phyloP scores from a whole-genome alignment of 176 grass and related monocot species.

The Musa troglodytarum region DNA sequence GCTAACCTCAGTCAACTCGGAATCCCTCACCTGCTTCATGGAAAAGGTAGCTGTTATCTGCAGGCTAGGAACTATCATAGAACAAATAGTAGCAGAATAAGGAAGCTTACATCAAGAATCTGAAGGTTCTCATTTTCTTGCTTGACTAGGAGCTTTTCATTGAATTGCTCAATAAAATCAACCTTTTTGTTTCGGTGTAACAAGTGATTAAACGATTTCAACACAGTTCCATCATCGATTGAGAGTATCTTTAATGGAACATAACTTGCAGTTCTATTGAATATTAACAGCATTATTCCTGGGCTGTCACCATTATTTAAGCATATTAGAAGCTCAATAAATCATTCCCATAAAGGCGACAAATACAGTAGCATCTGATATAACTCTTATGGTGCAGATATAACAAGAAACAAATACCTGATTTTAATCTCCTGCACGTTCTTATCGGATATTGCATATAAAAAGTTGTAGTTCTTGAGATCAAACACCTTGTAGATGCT shows the following conservation, averaged over 20 bases:
- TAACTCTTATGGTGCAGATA: not conserved
- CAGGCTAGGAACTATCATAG: not conserved
- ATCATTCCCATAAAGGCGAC: not conserved
- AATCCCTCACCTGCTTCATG: constrained; percentile 62
- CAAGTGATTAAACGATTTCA: constrained; percentile 86
- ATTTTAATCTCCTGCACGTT: constrained; percentile 99
- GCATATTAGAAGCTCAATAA: not conserved
- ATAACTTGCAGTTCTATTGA: constrained; percentile 56
- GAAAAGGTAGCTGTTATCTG: not conserved
- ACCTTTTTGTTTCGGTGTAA: constrained; percentile 91
- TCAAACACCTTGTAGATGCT: constrained; percentile 99
- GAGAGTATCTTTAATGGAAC: constrained; percentile 97
- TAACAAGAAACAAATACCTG: constrained; percentile 26
- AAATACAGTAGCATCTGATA: not conserved
- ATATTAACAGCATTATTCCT: constrained; percentile 99
- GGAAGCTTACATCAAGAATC: constrained; percentile 82
- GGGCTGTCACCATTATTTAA: constrained; percentile 37
- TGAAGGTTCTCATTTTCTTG: constrained; percentile 95
- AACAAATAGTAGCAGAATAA: not conserved
- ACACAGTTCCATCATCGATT: constrained; percentile 79
- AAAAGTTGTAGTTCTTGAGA: constrained; percentile 88
- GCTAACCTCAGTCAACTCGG: constrained; percentile 80
- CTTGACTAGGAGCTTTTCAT: constrained; percentile 69
- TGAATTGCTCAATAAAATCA: constrained; percentile 97
- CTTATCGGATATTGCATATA: constrained; percentile 82